These are phyloP conservation scores for Fonsecaea erecta DNA, from an alignment of 2,329 filamentous ascomycete genomes.

Conservation along the genomic window DNA sequence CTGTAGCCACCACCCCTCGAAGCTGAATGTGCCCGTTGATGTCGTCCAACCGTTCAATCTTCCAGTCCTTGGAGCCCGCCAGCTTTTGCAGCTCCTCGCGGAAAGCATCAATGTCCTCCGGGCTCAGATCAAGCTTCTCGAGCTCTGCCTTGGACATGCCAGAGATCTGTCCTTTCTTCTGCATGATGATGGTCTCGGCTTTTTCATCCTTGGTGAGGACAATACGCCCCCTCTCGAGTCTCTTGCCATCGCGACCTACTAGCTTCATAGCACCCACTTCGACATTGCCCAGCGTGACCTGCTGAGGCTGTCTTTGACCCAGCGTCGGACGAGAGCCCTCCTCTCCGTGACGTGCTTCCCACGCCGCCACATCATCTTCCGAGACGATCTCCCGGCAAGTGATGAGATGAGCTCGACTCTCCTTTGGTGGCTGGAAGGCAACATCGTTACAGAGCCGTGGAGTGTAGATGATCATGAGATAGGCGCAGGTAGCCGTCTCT, in stretches of 20 bases:
- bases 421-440: constrained; percentile 80
- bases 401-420: constrained; percentile 76
- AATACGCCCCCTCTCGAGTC: constrained; percentile 63
- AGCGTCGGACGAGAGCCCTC: constrained; percentile 41
- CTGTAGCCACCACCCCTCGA: constrained; percentile 68
- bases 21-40: constrained; percentile 68
- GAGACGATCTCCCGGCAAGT: constrained; percentile 73
- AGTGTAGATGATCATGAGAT: constrained; percentile 91
- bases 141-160: constrained; percentile 69
- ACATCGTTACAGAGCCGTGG: constrained; percentile 85
- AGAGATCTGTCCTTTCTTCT: constrained; percentile 66
- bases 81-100: constrained; percentile 69
- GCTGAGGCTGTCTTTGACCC: constrained; percentile 43
- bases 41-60: constrained; percentile 74
- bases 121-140: constrained; percentile 68
- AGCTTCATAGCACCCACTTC: constrained; percentile 62
- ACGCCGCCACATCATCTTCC: constrained; percentile 58
- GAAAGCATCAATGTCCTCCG: constrained; percentile 70
- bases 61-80: constrained; percentile 76
- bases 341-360: constrained; percentile 42
- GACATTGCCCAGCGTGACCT: constrained; percentile 60
- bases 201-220: constrained; percentile 57
- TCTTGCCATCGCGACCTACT: constrained; percentile 60
- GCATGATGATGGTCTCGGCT: constrained; percentile 56
- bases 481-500: constrained; percentile 86